Conservation (phyloP, 2,329 filamentous ascomycete species). For the Penicillium paneum region DNA sequence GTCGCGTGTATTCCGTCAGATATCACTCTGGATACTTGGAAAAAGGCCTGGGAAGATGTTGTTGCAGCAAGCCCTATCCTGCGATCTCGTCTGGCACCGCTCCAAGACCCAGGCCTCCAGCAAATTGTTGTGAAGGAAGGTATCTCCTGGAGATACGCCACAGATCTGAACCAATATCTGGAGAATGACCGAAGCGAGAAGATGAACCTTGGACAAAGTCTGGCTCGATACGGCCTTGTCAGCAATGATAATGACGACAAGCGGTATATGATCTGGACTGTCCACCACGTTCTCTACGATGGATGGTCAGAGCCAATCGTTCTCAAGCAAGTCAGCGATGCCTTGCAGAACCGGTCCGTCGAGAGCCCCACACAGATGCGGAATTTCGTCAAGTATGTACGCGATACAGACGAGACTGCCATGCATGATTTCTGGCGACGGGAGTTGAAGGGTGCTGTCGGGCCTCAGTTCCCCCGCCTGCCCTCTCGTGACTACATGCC, state of each 20-base stretch:
- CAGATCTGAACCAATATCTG: conserved; percentile 26
- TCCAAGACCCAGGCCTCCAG: conserved; percentile 33
- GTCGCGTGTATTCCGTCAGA: conserved; percentile 36
- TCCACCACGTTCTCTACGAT: conserved; percentile 54
- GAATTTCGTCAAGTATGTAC: conserved; percentile 51
- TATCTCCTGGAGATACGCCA: conserved; percentile 32
- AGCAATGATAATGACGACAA: conserved; percentile 21
- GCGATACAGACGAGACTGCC: conserved; percentile 39
- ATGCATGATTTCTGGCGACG: conserved; percentile 49
- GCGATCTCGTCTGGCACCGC: conserved; percentile 45
- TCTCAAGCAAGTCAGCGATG: conserved; percentile 33
- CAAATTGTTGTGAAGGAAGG: conserved; percentile 37
- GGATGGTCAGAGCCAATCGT: conserved; percentile 46
- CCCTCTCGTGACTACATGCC: conserved; percentile 49
- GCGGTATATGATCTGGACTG: conserved; percentile 48
- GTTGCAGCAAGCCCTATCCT: conserved; percentile 44
- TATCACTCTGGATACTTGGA: conserved; percentile 40
- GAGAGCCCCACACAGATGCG: conserved; percentile 38
- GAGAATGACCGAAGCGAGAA: conserved; percentile 24
- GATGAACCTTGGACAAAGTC: conserved; percentile 36
- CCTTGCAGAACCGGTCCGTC: conserved; percentile 20
- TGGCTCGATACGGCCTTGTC: conserved; percentile 38
- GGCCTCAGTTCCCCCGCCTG: conserved; percentile 50
- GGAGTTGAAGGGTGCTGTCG: conserved; percentile 45
- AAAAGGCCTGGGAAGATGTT: conserved; percentile 45